These are phyloP conservation scores for Candida wancherniae DNA, from an alignment of 805 yeast species.

Conservation along the genomic window DNA sequence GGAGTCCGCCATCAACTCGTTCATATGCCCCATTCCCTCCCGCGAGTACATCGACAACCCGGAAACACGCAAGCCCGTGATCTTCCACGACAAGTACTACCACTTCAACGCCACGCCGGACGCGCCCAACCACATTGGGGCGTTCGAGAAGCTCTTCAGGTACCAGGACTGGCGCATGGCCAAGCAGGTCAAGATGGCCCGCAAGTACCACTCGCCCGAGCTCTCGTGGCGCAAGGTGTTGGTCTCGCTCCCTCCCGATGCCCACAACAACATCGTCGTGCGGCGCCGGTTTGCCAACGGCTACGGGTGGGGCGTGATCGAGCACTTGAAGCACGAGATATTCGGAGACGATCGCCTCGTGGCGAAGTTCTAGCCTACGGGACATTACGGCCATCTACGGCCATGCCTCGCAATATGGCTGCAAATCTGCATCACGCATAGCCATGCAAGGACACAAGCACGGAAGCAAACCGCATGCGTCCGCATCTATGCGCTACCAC, in stretches of 20 bases:
- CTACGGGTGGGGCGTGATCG: constrained; percentile 45
- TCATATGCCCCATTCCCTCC: constrained; percentile 39
- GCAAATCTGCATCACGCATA: too few relatives aligned
- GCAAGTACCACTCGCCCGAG: constrained; percentile 33
- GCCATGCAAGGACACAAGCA: too few relatives aligned
- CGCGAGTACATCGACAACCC: constrained; percentile 30
- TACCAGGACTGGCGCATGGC: constrained; percentile 32
- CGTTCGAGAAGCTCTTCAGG: constrained; percentile 19
- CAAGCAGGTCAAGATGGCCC: constrained; percentile 39
- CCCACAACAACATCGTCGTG: constrained; percentile 43
- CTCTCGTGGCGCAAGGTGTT: constrained; percentile 43
- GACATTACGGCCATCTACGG: too few relatives aligned
- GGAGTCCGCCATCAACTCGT: constrained; percentile 37
- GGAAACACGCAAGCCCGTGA: constrained; percentile 28
- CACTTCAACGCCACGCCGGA: constrained; percentile 28
- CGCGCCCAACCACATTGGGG: constrained; percentile 10
- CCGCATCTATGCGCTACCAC: too few relatives aligned
- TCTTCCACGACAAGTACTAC: constrained; percentile 41
- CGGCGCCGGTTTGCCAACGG: constrained; percentile 41
- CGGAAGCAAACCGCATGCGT: too few relatives aligned
- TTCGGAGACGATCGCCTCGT: constrained; percentile 14
- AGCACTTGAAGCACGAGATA: constrained; percentile 32
- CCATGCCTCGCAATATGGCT: too few relatives aligned
- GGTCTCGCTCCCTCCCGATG: constrained; percentile 42
- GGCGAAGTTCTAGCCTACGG: constrained; percentile 10